Evolutionary conservation across 2,329 filamentous ascomycete genomes (phyloP), one percentile per base, ranked within the genome.

Genomic region (Aureobasidium sp.): DNA sequence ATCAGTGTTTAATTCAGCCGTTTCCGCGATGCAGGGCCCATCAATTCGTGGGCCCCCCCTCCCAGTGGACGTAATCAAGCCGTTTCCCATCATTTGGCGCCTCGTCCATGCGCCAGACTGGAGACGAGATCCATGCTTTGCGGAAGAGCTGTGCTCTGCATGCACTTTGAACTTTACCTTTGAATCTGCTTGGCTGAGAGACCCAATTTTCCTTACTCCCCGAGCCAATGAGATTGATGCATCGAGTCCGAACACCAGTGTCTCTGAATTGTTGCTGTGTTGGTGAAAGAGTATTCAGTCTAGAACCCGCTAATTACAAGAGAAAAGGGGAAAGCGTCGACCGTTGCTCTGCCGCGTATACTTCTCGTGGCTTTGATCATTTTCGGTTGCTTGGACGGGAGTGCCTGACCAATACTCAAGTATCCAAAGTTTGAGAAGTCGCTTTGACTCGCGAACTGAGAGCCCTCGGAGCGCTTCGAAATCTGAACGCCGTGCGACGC

Each of bases 1-100:
- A 35, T 37, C 37, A 40, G 17, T 51, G 48, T 51, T 51, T 51
- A 51, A 51, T 51, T 27, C 30, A 24, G 48, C 48, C 48, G 48
- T 51, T 51, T 4, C 25, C 48, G 30, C 48, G 25, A 41, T 51
- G 48, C 48, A 51, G 48, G 37, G 48, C 48, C 29, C 35, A 25
- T 51, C 37, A 17, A 41, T 40, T 41, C 35, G 37, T 41, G 27
- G n/a, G 37, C 25, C 48, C 45, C 48, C 48, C 48, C 35, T 51
- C 37, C 35, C 19, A 32, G 48, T 32, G 48, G 35, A 51, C 48
- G 37, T 51, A 51, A 51, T 51, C 48, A 51, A 51, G 48, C 48
- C 48, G 48, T 51, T 51, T 41, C 48, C 48, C 48, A 51, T 51
- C 48, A 51, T 41, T 34, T 41, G 32, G 37, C 48, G 48, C 48